phyloP scores from a whole-genome alignment of 176 grass and related monocot genomes.

The Triticum turgidum region DNA sequence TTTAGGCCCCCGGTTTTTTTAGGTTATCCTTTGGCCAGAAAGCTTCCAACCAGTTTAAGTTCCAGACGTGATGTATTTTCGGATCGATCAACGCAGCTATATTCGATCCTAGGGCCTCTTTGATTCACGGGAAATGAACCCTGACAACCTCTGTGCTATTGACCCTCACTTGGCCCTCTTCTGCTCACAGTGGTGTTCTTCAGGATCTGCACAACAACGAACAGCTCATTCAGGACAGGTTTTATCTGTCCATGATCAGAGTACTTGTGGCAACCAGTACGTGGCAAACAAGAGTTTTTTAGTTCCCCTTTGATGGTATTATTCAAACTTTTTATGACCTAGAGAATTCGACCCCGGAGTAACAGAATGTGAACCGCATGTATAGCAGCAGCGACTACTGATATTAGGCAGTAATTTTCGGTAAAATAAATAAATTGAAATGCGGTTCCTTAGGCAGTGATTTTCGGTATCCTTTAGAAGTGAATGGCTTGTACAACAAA shows the following conservation, averaged over 20 bases:
- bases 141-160: constrained; percentile 35
- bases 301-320: neutral
- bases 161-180: constrained; percentile 77
- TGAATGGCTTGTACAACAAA: neutral
- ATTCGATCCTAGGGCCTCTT: neutral
- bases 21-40: neutral
- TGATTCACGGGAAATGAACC: neutral
- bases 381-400: neutral
- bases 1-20: neutral
- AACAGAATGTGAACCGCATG: neutral
- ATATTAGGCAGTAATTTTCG: neutral
- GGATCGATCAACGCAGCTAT: neutral
- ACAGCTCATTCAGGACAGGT: constrained; percentile 16
- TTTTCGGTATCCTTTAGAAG: neutral
- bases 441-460: neutral
- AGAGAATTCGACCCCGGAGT: neutral
- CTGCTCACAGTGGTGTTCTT: constrained; percentile 94
- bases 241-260: neutral
- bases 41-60: neutral
- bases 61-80: neutral
- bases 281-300: neutral
- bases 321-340: neutral
- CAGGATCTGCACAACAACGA: constrained; percentile 59
- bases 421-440: neutral
- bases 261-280: neutral